These are phyloP conservation scores for Hibiscus mutabilis DNA, from an alignment of 345 rosid genomes.

Conservation along the genomic window DNA sequence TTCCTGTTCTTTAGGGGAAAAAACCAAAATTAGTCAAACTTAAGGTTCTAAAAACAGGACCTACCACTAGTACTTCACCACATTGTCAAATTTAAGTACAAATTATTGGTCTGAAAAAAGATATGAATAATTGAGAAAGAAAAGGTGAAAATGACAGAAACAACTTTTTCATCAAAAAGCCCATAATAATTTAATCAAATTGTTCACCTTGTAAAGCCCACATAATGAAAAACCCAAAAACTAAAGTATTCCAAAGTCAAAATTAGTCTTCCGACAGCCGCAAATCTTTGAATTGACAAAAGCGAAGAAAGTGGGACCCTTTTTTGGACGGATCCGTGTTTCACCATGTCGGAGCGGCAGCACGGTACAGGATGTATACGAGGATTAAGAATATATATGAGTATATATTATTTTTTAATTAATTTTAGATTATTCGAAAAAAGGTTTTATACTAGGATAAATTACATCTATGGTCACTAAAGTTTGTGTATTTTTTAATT, in stretches of 20 bases:
- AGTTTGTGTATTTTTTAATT: too few species aligned
- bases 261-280: conserved; percentile 16
- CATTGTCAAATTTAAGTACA: not conserved
- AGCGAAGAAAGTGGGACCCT: not conserved
- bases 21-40: not conserved
- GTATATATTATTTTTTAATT: too few species aligned
- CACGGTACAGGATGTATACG: not conserved
- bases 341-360: not conserved
- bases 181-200: not conserved
- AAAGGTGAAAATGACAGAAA: not conserved
- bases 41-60: conserved; percentile 2
- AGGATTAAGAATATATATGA: too few species aligned
- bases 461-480: too few species aligned
- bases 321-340: not conserved
- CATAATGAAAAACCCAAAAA: not conserved
- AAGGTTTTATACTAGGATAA: too few species aligned
- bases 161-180: not conserved
- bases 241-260: not conserved
- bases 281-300: conserved; percentile 16
- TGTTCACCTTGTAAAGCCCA: not conserved
- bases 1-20: not conserved
- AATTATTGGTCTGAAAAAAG: not conserved
- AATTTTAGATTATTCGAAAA: too few species aligned
- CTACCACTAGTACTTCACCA: not conserved
- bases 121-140: not conserved